Evolutionary conservation across 345 rosid genomes (phyloP).

Genomic region (Dipteronia dyeriana): DNA sequence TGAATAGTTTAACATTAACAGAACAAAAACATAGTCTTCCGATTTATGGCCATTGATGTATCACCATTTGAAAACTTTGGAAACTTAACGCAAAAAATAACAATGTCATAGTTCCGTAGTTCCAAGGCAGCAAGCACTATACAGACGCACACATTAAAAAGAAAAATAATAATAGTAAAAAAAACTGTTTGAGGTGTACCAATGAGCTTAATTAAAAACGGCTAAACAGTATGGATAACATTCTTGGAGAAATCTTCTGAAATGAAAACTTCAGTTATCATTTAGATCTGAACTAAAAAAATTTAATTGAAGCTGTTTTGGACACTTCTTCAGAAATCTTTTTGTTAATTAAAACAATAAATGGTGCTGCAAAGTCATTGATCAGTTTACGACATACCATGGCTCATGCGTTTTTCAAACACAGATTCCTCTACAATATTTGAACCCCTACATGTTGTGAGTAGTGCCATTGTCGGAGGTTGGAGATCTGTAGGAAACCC

Average conservation of each 20-base stretch:
- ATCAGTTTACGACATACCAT: conserved; percentile 22
- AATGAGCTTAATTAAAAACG: background rate
- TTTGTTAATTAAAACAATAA: background rate
- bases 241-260: background rate
- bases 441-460: conserved; percentile 33
- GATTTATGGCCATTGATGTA: background rate
- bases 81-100: background rate
- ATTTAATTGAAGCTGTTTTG: no score
- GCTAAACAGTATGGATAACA: background rate
- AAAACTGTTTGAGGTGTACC: background rate
- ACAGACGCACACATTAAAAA: background rate
- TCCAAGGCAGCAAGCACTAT: background rate
- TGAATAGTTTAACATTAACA: background rate
- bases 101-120: background rate
- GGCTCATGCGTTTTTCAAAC: conserved; percentile 36
- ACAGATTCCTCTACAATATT: conserved; percentile 32
- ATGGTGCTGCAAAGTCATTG: background rate
- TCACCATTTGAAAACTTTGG: background rate
- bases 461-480: conserved; percentile 35
- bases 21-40: background rate
- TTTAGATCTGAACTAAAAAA: background rate
- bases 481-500: conserved; percentile 44
- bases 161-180: background rate
- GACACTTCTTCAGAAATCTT: background rate
- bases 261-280: background rate